These are phyloP conservation scores for Ciborinia camelliae DNA, from an alignment of 2,329 filamentous ascomycete genomes.

Conservation along the genomic window DNA sequence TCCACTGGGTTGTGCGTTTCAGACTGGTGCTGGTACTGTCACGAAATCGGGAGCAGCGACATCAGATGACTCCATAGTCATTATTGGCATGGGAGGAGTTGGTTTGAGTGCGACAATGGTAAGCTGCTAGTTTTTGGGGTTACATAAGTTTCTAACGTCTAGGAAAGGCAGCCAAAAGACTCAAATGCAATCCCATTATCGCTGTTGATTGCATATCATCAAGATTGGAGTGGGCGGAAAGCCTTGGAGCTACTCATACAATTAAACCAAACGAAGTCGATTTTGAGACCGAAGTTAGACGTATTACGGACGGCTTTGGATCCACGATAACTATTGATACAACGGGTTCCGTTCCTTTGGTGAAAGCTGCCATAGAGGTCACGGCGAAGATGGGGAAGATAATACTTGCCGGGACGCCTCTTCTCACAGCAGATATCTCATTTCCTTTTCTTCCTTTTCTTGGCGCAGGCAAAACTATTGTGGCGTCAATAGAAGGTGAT, in stretches of 20 bases:
- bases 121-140: not conserved
- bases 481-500: not conserved
- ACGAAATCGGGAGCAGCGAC: constrained; percentile 29
- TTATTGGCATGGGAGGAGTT: constrained; percentile 38
- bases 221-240: constrained; percentile 30
- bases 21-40: constrained; percentile 36
- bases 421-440: not conserved
- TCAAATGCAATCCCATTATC: constrained; percentile 29
- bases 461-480: constrained; percentile 8
- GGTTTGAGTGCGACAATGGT: constrained; percentile 39
- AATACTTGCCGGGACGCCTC: constrained; percentile 20
- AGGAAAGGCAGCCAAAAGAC: constrained; percentile 27
- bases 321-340: constrained; percentile 23
- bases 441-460: constrained; percentile 10
- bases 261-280: constrained; percentile 22
- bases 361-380: constrained; percentile 7
- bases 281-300: constrained; percentile 14
- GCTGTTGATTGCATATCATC: constrained; percentile 31
- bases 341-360: constrained; percentile 5
- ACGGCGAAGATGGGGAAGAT: constrained; percentile 31
- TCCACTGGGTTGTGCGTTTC: constrained; percentile 37
- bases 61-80: constrained; percentile 29
- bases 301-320: constrained; percentile 19
- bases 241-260: constrained; percentile 35
- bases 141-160: constrained; percentile 8